Evolutionary conservation across 371 early-diverging fungal species (phyloP).

Genomic region (Nosema muscidifuracis): DNA sequence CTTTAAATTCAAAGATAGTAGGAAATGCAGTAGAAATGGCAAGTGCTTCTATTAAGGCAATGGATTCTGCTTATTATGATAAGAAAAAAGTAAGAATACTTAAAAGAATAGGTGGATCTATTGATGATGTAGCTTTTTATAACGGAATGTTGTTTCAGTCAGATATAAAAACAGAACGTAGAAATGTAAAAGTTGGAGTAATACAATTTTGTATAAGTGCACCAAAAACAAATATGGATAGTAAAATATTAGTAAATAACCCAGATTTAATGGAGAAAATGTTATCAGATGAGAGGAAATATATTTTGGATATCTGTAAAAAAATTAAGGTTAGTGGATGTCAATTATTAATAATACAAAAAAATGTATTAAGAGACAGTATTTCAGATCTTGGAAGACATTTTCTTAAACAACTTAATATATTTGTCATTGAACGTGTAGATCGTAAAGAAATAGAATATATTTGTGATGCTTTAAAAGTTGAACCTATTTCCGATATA

Average conservation of each 20-base stretch:
- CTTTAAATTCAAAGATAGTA: conserved; percentile 95
- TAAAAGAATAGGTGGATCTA: conserved; percentile 90
- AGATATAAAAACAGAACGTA: conserved; percentile 75
- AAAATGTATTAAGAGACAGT: conserved; percentile 92
- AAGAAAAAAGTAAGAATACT: conserved; percentile 80
- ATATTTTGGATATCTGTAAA: conserved; percentile 90
- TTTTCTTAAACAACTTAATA: conserved; percentile 90
- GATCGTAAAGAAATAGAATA: conserved; percentile 98
- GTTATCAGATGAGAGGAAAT: conserved; percentile 92
- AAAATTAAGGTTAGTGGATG: conserved; percentile 95
- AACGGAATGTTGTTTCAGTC: conserved; percentile 84
- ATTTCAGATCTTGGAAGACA: conserved; percentile 91
- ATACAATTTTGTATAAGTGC: conserved; percentile 97
- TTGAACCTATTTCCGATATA: conserved; percentile 94
- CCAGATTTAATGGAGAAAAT: conserved; percentile 97
- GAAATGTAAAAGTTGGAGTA: conserved; percentile 87
- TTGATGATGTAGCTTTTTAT: conserved; percentile 85
- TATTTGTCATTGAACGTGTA: conserved; percentile 89
- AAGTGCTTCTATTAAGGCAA: conserved; percentile 89
- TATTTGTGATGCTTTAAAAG: conserved; percentile 79
- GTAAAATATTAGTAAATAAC: conserved; percentile 92
- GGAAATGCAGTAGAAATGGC: conserved; percentile 82
- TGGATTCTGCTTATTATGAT: conserved; percentile 81
- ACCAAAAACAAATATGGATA: conserved; percentile 99
- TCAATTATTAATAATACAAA: conserved; percentile 93